Evolutionary conservation across 2,329 filamentous ascomycete species (phyloP), one percentile per base, ranked within the genome.

Genomic region (Fusarium sp.): DNA sequence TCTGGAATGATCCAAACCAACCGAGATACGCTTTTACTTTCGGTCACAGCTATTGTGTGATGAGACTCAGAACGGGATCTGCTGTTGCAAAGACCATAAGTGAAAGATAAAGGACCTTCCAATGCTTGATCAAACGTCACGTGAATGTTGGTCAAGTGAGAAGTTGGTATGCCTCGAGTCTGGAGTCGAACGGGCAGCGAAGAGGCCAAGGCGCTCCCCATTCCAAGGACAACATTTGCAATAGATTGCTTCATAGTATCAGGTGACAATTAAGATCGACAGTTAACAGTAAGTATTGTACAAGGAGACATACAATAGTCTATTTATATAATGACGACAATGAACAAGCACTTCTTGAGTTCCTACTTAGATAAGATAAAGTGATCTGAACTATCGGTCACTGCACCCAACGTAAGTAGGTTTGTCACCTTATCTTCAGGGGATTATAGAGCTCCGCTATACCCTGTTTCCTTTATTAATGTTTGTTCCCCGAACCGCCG

Each of bases 121-220:
- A 20, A 11, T 4, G 3, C n/a, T 13, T 40, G 6, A 5, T 40
- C 41, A 11, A 66, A 66, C 0, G 18, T 46, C 6, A 66, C 38
- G 13, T 66, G 27, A 5, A 66, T 27, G 14, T 66, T 66, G 0
- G 45, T 55, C 23, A 66, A 20, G n/a, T 66, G 63, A 14, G 63
- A 66, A 7, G 63, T 66, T 6, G 20, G 27, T 6, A 20, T 6
- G 1, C 18, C 45, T 37, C 52, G 26, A 5, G 63, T 66, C 7
- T 66, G 45, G 0, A 66, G 27, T 1, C 40, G 44, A 1, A 66
- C 9, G 0, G 61, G 45, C 7, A 66, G 40, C 0, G 63, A 26
- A 10, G 63, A 60, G 17, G 63, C 61, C 17, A 65, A 10, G 20
- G 33, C 30, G 3, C 48, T 40, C 9, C 63, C 33, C 1, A 50